A percentile compares a stretch with the other conserved stretches of the same genome.
Evolutionary conservation across 768 basidiomycete species (phyloP).

Genomic region (Suillus subluteus): DNA sequence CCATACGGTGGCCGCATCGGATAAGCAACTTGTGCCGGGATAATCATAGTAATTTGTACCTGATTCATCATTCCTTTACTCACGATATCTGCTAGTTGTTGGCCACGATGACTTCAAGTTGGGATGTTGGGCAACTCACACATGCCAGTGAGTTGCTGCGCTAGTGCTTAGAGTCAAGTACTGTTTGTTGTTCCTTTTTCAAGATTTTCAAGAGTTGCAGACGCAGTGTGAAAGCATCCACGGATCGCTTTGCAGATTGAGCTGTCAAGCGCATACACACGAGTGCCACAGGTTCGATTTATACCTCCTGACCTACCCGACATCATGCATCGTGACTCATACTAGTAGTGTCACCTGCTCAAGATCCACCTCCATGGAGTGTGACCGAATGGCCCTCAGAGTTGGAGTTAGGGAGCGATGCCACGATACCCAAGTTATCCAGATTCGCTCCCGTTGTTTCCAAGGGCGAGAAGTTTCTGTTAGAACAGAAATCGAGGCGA

Average conservation of each 20-base stretch:
- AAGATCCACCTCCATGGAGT: background rate
- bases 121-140: background rate
- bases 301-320: background rate
- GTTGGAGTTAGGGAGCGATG: no score
- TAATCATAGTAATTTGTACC: background rate
- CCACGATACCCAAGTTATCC: no score
- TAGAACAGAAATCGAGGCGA: slow-evolving; percentile 57
- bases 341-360: background rate
- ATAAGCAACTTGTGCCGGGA: no score
- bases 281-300: background rate
- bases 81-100: background rate
- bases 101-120: no score
- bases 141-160: background rate
- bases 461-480: background rate
- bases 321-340: background rate
- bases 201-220: background rate
- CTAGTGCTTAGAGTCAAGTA: background rate
- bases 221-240: background rate
- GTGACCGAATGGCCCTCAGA: background rate
- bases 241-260: background rate
- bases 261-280: background rate
- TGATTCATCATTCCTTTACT: background rate
- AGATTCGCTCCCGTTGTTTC: background rate
- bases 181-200: background rate
- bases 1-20: background rate